A percentile compares a stretch with the other conserved stretches of the same genome.
Conservation (phyloP, 2,329 filamentous ascomycete species). For the Ceratocystis colombiana region DNA sequence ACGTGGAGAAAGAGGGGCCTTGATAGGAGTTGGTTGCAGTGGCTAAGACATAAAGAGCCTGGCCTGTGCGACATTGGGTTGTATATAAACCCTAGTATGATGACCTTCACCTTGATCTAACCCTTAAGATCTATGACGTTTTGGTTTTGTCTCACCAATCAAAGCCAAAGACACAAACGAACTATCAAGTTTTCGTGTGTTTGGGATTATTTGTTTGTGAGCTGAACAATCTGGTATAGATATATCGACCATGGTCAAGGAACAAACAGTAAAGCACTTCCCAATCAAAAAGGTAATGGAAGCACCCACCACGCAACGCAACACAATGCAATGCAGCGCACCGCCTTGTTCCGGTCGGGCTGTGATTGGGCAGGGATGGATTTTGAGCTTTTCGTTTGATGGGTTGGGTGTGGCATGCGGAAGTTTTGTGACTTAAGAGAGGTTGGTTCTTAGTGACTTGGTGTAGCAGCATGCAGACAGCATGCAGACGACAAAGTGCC, state of each 20-base stretch:
- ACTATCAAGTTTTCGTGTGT: no score
- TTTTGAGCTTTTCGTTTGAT: not conserved
- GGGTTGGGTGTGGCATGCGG: no score
- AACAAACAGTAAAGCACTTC: not conserved
- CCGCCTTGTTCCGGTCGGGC: not conserved
- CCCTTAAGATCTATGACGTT: no score
- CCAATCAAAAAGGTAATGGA: not conserved
- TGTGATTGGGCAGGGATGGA: slow-evolving; percentile 5
- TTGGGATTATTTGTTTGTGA: no score
- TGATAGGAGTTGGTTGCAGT: no score
- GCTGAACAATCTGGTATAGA: not conserved
- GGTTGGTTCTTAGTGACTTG: not conserved
- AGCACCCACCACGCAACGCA: not conserved
- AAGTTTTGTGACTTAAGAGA: not conserved
- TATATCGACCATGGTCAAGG: not conserved
- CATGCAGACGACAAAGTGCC: not conserved
- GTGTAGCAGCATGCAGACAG: not conserved
- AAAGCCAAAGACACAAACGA: no score
- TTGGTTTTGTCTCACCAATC: no score
- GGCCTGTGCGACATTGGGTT: no score
- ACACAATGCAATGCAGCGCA: not conserved
- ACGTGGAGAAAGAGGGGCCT: no score
- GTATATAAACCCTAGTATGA: no score
- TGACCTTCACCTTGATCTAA: no score
- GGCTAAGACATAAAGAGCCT: no score